A percentile compares a stretch with the other conserved stretches of the same genome.
These are phyloP conservation scores for Moesziomyces parantarcticus DNA, from an alignment of 1,284 basidiomycete genomes.

Conservation along the genomic window DNA sequence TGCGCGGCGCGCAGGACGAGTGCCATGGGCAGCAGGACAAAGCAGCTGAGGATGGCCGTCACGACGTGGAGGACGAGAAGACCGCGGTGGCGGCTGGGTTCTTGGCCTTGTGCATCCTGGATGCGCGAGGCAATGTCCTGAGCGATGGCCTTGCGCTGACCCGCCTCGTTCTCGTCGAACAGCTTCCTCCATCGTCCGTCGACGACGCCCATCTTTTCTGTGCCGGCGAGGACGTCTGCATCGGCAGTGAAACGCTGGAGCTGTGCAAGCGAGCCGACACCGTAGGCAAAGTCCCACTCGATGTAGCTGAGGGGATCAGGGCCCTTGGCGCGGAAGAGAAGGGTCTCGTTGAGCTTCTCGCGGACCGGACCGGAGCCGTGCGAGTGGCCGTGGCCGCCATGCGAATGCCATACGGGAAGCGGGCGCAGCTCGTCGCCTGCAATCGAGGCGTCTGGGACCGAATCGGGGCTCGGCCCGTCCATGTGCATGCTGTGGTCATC, in stretches of 20 bases:
- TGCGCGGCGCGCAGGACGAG: slow-evolving; percentile 56
- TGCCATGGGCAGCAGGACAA: slow-evolving; percentile 57
- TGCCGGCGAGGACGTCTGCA: slow-evolving; percentile 31
- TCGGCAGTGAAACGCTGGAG: slow-evolving; percentile 51
- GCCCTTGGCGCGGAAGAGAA: slow-evolving; percentile 56
- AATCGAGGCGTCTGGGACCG: slow-evolving; percentile 12
- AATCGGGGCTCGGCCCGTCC: slow-evolving; percentile 17
- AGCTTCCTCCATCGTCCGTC: slow-evolving; percentile 61
- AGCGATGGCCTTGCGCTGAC: slow-evolving; percentile 31
- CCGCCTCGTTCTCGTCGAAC: slow-evolving; percentile 43
- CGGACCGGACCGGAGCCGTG: slow-evolving; percentile 39
- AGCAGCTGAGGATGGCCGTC: slow-evolving; percentile 55
- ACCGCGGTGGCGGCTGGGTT: slow-evolving; percentile 40
- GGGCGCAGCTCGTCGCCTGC: slow-evolving; percentile 18
- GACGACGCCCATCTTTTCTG: slow-evolving; percentile 53
- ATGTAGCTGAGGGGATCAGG: slow-evolving; percentile 65
- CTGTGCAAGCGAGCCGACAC: slow-evolving; percentile 37
- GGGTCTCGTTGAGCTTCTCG: slow-evolving; percentile 57
- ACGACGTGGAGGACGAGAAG: slow-evolving; percentile 45
- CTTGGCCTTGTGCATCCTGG: slow-evolving; percentile 6
- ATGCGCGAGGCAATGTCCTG: slow-evolving; percentile 43
- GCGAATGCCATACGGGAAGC: slow-evolving; percentile 26
- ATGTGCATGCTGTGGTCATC: slow-evolving; percentile 7
- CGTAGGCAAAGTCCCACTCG: slow-evolving; percentile 63
- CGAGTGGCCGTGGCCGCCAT: slow-evolving; percentile 40